Conservation (phyloP, 768 basidiomycete species). For the Tulasnella calospora region DNA sequence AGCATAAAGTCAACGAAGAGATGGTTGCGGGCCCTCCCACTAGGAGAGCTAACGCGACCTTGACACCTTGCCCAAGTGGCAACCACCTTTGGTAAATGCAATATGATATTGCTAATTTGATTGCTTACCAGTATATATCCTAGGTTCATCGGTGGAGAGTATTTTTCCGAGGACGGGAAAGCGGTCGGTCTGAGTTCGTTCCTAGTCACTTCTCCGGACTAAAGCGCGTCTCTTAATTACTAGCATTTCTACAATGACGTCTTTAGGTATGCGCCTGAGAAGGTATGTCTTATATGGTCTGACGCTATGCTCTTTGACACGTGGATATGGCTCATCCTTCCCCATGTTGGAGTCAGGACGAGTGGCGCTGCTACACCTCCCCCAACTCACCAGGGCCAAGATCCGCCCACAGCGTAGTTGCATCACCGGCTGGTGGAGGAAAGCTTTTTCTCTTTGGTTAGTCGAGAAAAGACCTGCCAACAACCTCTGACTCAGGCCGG, state of each 20-base stretch:
- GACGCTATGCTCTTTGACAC: not conserved
- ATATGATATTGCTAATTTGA: constrained; percentile 28
- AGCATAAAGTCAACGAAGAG: constrained; percentile 78
- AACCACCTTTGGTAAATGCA: constrained; percentile 60
- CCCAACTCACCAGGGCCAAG: constrained; percentile 82
- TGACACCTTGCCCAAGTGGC: constrained; percentile 74
- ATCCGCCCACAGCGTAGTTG: constrained; percentile 78
- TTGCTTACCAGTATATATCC: constrained; percentile 7
- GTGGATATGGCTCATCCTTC: not conserved
- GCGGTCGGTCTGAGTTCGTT: constrained; percentile 46
- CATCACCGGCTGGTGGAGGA: constrained; percentile 71
- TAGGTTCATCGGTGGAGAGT: constrained; percentile 71
- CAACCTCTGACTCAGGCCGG: not conserved
- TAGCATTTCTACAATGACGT: constrained; percentile 86
- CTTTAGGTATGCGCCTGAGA: constrained; percentile 79
- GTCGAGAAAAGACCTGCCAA: not conserved
- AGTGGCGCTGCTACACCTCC: constrained; percentile 84
- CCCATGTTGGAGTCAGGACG: constrained; percentile 48
- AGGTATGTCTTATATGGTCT: constrained; percentile 41
- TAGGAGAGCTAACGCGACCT: constrained; percentile 74
- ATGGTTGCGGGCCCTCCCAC: constrained; percentile 76
- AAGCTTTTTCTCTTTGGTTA: constrained; percentile 78
- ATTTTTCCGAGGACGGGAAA: constrained; percentile 79
- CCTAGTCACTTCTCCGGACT: not conserved
- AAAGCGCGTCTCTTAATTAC: not conserved